Conservation (phyloP, 345 rosid genomes). For the Syzygium jambos region DNA sequence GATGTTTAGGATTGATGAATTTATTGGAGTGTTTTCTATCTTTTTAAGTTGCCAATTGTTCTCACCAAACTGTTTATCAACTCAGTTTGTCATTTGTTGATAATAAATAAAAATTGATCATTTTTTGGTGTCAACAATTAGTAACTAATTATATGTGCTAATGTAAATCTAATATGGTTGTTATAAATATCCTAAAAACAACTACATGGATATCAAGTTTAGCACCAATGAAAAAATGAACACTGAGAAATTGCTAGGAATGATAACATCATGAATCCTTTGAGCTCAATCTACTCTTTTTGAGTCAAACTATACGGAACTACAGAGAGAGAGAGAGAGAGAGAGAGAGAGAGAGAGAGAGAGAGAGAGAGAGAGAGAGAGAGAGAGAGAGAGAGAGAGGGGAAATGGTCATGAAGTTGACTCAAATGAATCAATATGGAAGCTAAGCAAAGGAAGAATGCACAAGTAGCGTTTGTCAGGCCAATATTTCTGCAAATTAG, state of each 20-base stretch:
- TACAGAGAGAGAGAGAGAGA: not conserved
- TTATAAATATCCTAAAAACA: not conserved
- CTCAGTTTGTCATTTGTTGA: not conserved
- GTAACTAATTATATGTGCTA: not conserved
- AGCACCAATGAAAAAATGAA: not conserved
- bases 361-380: not conserved
- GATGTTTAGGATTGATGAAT: not conserved
- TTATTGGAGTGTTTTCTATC: not conserved
- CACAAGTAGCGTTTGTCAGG: slow-evolving; percentile 20
- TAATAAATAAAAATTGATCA: not conserved
- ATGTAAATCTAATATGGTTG: not conserved
- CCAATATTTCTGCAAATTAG: slow-evolving; percentile 25
- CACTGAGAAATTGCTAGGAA: not conserved
- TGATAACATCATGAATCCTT: not conserved
- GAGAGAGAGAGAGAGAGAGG: not conserved
- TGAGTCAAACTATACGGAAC: not conserved
- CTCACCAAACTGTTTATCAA: not conserved
- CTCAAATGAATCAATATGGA: slow-evolving; percentile 24
- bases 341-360: too few species aligned
- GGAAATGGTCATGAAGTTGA: not conserved
- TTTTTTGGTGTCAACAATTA: not conserved
- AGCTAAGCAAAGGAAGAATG: slow-evolving; percentile 28
- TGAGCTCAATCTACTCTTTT: not conserved
- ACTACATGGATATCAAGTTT: not conserved
- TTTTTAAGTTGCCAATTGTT: not conserved